These are phyloP conservation scores for Pueraria montana DNA, from an alignment of 306 rosid genomes.

Conservation along the genomic window DNA sequence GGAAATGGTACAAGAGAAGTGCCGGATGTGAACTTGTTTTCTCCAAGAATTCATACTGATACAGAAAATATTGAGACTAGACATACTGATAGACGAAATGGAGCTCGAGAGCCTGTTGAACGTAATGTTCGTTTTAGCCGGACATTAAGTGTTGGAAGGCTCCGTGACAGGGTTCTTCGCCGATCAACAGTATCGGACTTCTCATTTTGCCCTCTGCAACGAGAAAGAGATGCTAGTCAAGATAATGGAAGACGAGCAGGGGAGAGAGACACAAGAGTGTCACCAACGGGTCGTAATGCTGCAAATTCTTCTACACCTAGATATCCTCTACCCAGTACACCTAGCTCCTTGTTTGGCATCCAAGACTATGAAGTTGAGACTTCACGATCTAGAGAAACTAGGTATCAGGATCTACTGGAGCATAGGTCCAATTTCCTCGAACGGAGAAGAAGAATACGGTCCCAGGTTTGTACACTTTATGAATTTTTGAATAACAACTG, in stretches of 20 bases:
- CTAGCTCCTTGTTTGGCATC: constrained; percentile 72
- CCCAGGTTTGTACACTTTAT: constrained; percentile 82
- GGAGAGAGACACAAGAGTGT: constrained; percentile 60
- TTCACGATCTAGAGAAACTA: constrained; percentile 79
- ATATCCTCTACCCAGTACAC: constrained; percentile 59
- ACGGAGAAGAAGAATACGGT: constrained; percentile 94
- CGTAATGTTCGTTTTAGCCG: constrained; percentile 94
- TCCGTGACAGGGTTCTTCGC: constrained; percentile 97
- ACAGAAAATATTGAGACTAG: constrained; percentile 67
- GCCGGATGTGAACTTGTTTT: constrained; percentile 57
- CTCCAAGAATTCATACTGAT: constrained; percentile 62
- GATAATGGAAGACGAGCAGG: constrained; percentile 57
- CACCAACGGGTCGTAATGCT: constrained; percentile 52
- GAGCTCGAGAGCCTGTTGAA: constrained; percentile 86
- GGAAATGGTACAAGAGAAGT: constrained; percentile 56
- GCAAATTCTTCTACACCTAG: constrained; percentile 62
- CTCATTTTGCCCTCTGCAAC: constrained; percentile 76
- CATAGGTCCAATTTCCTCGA: constrained; percentile 95
- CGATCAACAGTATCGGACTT: constrained; percentile 85
- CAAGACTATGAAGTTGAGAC: constrained; percentile 85
- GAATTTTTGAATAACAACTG: background rate
- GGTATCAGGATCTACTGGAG: constrained; percentile 90
- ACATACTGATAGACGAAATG: constrained; percentile 67
- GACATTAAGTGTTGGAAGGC: constrained; percentile 98
- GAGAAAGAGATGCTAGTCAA: constrained; percentile 75